These are phyloP conservation scores for Candida sojae DNA, from an alignment of 1,139 yeast species.

Conservation along the genomic window DNA sequence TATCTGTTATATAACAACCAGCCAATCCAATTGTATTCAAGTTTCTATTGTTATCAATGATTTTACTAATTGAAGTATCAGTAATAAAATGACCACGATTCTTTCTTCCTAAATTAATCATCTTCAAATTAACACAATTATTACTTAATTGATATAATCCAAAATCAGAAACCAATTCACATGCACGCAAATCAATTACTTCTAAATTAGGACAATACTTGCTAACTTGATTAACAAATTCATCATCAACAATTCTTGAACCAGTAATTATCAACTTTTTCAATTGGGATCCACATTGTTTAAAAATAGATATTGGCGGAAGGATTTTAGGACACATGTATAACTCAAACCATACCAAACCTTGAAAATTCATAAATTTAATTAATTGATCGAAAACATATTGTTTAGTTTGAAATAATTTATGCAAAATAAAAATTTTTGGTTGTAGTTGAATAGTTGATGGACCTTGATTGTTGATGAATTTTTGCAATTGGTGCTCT, in stretches of 20 bases:
- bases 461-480: conserved; percentile 24
- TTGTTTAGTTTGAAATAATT: conserved; percentile 35
- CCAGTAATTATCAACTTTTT: conserved; percentile 75
- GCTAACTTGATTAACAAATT: conserved; percentile 53
- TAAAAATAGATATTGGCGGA: conserved; percentile 54
- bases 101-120: conserved; percentile 81
- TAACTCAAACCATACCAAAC: conserved; percentile 69
- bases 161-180: conserved; percentile 74
- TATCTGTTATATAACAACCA: conserved; percentile 80
- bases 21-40: conserved; percentile 83
- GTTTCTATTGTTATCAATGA: conserved; percentile 54
- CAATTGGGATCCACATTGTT: conserved; percentile 36
- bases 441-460: conserved; percentile 24
- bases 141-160: conserved; percentile 69
- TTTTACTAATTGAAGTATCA: conserved; percentile 61
- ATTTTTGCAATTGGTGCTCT: conserved; percentile 33
- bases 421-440: conserved; percentile 34
- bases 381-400: conserved; percentile 24
- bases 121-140: conserved; percentile 54
- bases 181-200: conserved; percentile 78
- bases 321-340: conserved; percentile 77
- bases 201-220: conserved; percentile 59
- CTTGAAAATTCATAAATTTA: conserved; percentile 39
- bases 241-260: conserved; percentile 63
- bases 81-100: conserved; percentile 67